A percentile compares a stretch with the other conserved stretches of the same genome.
phyloP scores from a whole-genome alignment of 495 filamentous ascomycete genomes.

The Entonaema liquescens region DNA sequence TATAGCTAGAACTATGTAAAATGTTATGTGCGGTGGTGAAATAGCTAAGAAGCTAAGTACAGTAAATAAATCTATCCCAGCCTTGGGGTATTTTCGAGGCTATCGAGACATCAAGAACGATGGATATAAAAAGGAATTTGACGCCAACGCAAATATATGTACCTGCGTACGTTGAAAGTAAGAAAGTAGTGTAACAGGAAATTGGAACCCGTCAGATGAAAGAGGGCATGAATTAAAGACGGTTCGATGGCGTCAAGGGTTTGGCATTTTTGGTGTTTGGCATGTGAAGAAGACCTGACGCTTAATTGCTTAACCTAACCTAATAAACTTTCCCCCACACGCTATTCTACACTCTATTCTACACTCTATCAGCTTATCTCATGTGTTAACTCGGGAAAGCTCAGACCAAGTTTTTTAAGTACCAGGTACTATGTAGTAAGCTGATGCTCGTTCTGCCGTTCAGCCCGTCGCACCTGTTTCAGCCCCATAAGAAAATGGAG shows the following conservation, averaged over 20 bases:
- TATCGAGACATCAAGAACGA: slow-evolving; percentile 31
- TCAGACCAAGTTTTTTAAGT: not conserved
- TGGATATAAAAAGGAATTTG: not conserved
- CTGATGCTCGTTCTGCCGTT: not conserved
- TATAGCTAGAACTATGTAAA: slow-evolving; percentile 4
- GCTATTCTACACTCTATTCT: not conserved
- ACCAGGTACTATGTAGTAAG: too few species aligned
- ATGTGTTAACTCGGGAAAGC: not conserved
- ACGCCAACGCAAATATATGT: not conserved
- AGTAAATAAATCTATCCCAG: slow-evolving; percentile 9
- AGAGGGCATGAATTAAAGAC: slow-evolving; percentile 9
- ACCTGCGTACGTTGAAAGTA: not conserved
- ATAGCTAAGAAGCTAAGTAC: not conserved
- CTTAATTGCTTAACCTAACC: slow-evolving; percentile 5
- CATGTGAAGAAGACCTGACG: slow-evolving; percentile 38
- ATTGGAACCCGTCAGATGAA: slow-evolving; percentile 19
- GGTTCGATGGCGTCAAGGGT: slow-evolving; percentile 14
- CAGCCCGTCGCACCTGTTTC: not conserved
- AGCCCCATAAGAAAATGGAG: not conserved
- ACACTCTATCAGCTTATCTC: slow-evolving; percentile 7
- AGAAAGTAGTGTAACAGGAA: not conserved
- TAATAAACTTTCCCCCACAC: not conserved
- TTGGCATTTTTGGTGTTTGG: slow-evolving; percentile 17
- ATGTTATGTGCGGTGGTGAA: not conserved
- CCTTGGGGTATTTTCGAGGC: slow-evolving; percentile 4